Conservation (phyloP, 2,329 filamentous ascomycete genomes). For the Rhytidhysteron rufulum region DNA sequence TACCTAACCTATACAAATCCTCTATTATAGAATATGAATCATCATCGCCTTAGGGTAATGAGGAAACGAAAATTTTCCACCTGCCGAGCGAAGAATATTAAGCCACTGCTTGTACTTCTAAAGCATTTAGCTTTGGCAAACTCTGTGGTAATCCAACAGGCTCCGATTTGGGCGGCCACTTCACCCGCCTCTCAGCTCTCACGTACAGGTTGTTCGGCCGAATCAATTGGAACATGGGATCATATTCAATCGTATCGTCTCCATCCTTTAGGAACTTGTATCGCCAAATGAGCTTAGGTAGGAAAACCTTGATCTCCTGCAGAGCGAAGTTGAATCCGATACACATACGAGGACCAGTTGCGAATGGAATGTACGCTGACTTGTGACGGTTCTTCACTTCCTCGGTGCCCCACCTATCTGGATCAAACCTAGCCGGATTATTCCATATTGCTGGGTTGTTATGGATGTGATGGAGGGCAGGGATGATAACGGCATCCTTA, state of each 20-base stretch:
- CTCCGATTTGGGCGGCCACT: no score
- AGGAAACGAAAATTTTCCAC: no score
- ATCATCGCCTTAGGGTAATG: no score
- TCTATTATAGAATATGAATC: no score
- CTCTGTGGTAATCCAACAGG: no score
- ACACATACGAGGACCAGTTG: conserved; percentile 54
- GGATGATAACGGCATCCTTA: conserved; percentile 49
- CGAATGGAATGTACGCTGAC: conserved; percentile 63
- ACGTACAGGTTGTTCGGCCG: conserved; percentile 55
- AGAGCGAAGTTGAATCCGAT: conserved; percentile 64
- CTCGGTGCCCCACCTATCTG: conserved; percentile 55
- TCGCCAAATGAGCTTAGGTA: conserved; percentile 56
- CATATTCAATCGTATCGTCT: conserved; percentile 53
- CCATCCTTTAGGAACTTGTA: conserved; percentile 55
- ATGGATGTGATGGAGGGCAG: conserved; percentile 41
- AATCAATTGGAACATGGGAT: conserved; percentile 58
- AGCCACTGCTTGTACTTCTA: no score
- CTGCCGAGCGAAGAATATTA: no score
- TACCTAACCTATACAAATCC: no score
- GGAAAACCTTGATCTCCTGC: conserved; percentile 57
- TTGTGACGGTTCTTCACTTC: conserved; percentile 50
- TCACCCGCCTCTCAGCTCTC: no score
- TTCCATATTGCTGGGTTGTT: conserved; percentile 54
- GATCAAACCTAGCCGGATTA: conserved; percentile 54
- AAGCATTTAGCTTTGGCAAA: no score